Base-by-base conservation (phyloP, 352 stramenopile genomes). In the Pythium insidiosum region DNA sequence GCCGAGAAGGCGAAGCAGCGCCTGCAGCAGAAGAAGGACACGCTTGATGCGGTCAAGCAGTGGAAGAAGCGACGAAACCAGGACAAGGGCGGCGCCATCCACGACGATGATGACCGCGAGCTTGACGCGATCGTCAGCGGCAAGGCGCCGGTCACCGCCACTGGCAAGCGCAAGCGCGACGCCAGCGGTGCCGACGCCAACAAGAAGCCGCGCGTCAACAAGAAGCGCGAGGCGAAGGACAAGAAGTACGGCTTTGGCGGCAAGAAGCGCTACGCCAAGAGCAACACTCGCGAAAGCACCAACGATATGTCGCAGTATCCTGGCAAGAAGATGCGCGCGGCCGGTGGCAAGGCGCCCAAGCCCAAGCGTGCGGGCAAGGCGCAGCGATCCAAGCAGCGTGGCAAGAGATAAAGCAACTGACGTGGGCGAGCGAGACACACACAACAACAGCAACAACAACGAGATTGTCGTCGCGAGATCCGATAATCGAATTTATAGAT, bases 221-320 rank as follows among this genome's bases (percentile, higher is more conserved):
- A 63, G 45, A 61, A 59, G 47, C 75, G 80, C 23, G 80, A 86
- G 45, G 61, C 72, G 19, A 79, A 81, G 41, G 53, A 93, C 63
- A 84, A 87, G 43, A 88, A 89, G 61, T 93, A 76, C 55, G 80
- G 80, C 56, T 93, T 89, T 49, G 80, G 80, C 41, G 80, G 80
- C 56, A 86, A 85, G 47, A 86, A 80, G 40, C 66, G 68, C 23
- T 67, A 73, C 25, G 63, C 58, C 31, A 93, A 93, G 67, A 68
- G 65, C 54, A 93, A 93, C 73, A 72, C 76, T 9, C 76, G 77
- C 42, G 69, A 87, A 15, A 87, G 70, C 62, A 89, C 75, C 5
- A 90, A 93, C 60, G 73, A 93, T 54, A 61, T 79, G 47, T 86
- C 78, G 24, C 35, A 53, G 45, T 88, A 84, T 56, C 74, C 73